These are phyloP conservation scores for Geopyxis carbonaria DNA, from an alignment of 495 filamentous ascomycete genomes.

Conservation along the genomic window DNA sequence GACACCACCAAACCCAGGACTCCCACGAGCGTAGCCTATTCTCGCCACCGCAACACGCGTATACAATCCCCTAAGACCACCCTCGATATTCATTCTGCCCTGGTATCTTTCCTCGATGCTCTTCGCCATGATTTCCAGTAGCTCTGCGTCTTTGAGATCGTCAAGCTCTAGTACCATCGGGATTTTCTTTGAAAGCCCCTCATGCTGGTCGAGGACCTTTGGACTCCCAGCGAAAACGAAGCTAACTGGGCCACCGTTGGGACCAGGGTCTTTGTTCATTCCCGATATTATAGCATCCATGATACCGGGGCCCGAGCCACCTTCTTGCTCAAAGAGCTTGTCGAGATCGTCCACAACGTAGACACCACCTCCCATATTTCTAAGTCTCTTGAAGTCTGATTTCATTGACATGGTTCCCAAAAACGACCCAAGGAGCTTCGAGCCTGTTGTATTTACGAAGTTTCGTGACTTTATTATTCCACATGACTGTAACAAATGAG, in stretches of 20 bases:
- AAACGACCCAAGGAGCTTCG: too few relatives aligned
- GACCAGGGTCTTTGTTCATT: too few relatives aligned
- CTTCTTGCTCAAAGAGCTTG: conserved; percentile 33
- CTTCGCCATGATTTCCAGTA: conserved; percentile 30
- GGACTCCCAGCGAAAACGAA: conserved; percentile 62
- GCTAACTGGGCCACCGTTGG: too few relatives aligned
- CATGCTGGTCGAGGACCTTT: conserved; percentile 66
- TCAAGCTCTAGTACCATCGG: conserved; percentile 47
- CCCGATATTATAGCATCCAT: too few relatives aligned
- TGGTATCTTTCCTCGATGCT: conserved; percentile 33
- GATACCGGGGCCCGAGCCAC: too few relatives aligned
- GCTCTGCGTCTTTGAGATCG: conserved; percentile 39
- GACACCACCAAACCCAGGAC: conserved; percentile 52
- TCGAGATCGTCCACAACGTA: conserved; percentile 58
- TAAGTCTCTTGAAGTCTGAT: conserved; percentile 42
- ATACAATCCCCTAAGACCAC: conserved; percentile 44
- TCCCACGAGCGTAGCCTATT: conserved; percentile 43
- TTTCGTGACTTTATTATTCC: too few relatives aligned
- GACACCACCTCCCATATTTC: conserved; percentile 44
- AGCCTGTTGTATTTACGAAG: too few relatives aligned
- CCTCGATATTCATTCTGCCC: conserved; percentile 41
- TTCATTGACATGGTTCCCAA: too few relatives aligned
- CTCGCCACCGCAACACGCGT: conserved; percentile 45
- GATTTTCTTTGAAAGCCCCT: conserved; percentile 55
- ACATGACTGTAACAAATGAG: too few relatives aligned